These are phyloP conservation scores for Neurospora discreta DNA, from an alignment of 495 filamentous ascomycete genomes.

Conservation along the genomic window DNA sequence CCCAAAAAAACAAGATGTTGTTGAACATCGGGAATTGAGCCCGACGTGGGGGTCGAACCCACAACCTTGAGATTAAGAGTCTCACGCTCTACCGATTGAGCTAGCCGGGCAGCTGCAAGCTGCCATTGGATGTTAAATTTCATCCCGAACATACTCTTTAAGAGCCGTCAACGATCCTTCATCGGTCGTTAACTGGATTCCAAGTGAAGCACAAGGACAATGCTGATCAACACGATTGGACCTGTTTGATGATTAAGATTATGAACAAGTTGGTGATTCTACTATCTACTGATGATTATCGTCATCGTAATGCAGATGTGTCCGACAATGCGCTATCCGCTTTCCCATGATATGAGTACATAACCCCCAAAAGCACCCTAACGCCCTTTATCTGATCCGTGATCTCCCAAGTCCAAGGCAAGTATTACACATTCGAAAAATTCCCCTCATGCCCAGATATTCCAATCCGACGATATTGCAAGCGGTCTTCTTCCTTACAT, in stretches of 20 bases:
- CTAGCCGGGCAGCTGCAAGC: conserved; percentile 38
- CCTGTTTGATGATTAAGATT: background rate
- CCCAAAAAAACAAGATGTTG: background rate
- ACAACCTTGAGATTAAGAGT: conserved; percentile 44
- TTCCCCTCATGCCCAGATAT: background rate
- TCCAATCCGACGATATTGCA: background rate
- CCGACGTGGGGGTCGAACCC: background rate
- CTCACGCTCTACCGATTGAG: conserved; percentile 80
- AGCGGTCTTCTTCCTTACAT: background rate
- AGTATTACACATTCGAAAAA: background rate
- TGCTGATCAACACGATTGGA: background rate
- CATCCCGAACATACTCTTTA: background rate
- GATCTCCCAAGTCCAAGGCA: background rate
- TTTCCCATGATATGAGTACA: background rate
- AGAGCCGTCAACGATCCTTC: background rate
- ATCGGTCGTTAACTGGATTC: background rate
- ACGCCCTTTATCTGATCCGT: background rate
- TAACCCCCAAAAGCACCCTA: background rate
- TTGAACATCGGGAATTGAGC: background rate
- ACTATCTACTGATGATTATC: background rate
- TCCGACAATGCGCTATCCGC: background rate
- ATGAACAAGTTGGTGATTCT: background rate
- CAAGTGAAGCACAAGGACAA: background rate
- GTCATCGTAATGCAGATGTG: background rate
- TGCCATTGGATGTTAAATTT: background rate